These are phyloP conservation scores for Vitis hybrid DNA, from an alignment of 177 flowering plant genomes.

Conservation along the genomic window DNA sequence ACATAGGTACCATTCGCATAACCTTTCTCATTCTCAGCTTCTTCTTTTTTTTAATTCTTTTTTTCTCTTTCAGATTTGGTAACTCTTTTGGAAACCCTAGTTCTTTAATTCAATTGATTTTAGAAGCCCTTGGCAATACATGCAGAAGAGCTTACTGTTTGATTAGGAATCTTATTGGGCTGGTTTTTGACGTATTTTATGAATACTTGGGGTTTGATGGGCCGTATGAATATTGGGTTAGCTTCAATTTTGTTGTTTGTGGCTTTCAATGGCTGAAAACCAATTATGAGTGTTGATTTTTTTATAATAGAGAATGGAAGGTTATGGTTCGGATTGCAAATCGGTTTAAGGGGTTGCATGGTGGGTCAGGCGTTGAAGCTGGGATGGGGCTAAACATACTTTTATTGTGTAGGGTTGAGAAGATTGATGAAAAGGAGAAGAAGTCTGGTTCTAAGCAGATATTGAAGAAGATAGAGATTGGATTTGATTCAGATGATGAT, in stretches of 20 bases:
- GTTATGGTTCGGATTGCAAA: constrained; percentile 21
- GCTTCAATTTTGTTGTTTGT: not conserved
- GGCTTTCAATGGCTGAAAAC: constrained; percentile 6
- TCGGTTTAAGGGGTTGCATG: constrained; percentile 14
- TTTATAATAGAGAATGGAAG: constrained; percentile 16
- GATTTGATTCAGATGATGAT: constrained; percentile 59
- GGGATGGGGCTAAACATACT: constrained; percentile 26
- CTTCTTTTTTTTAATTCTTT: not conserved
- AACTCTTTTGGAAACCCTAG: constrained; percentile 20
- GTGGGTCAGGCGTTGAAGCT: constrained; percentile 23
- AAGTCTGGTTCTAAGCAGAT: constrained; percentile 37
- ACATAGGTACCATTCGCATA: constrained; percentile 9
- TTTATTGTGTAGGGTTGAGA: constrained; percentile 17
- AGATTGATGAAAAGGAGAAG: constrained; percentile 47
- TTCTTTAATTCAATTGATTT: not conserved
- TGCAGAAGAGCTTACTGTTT: constrained; percentile 5
- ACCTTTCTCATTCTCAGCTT: not conserved
- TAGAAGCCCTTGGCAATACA: constrained; percentile 3
- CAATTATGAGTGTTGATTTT: constrained; percentile 19
- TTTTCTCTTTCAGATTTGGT: not conserved
- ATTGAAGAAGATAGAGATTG: constrained; percentile 25
- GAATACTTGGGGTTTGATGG: not conserved
- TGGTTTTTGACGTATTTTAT: not conserved
- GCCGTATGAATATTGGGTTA: not conserved
- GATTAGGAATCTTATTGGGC: not conserved